Percentiles rank a stretch among this genome's conserved stretches.
Evolutionary conservation across 495 filamentous ascomycete species (phyloP).

Genomic region (Talaromyces proteolyticus): DNA sequence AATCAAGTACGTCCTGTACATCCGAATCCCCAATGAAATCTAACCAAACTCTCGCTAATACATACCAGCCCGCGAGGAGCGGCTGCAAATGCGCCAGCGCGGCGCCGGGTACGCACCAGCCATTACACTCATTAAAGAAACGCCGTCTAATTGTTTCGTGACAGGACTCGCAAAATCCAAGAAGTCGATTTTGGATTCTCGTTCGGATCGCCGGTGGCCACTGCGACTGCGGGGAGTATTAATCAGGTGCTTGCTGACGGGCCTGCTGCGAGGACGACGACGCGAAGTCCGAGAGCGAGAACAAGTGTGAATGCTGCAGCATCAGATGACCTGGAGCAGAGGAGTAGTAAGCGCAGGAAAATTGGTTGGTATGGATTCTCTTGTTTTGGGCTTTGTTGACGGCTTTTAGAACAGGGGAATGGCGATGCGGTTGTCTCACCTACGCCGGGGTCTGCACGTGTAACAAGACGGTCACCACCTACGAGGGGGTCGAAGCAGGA

Average conservation of each 20-base stretch:
- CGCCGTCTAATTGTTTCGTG: not conserved
- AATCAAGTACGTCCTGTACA: constrained; percentile 29
- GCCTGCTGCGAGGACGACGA: not conserved
- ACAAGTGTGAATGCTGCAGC: not conserved
- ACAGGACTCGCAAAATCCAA: constrained; percentile 40
- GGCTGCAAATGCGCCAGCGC: constrained; percentile 52
- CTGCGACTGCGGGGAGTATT: not conserved
- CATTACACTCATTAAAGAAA: constrained; percentile 17
- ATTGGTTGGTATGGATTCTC: constrained; percentile 9
- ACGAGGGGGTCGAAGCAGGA: no score
- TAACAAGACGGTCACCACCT: no score
- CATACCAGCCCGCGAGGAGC: constrained; percentile 45
- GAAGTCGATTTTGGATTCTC: constrained; percentile 47
- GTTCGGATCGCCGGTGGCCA: constrained; percentile 23
- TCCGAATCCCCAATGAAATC: not conserved
- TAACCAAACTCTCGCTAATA: constrained; percentile 20
- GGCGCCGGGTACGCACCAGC: constrained; percentile 47
- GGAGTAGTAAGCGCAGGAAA: constrained; percentile 21
- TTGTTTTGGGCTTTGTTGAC: not conserved
- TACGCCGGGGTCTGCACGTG: no score
- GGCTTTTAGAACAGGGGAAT: not conserved
- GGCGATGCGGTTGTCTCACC: not conserved
- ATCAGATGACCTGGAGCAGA: no score
- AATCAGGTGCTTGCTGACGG: not conserved
- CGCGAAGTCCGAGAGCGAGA: not conserved